phyloP scores from a whole-genome alignment of 2,329 filamentous ascomycete species.

The Polychaeton citri region DNA sequence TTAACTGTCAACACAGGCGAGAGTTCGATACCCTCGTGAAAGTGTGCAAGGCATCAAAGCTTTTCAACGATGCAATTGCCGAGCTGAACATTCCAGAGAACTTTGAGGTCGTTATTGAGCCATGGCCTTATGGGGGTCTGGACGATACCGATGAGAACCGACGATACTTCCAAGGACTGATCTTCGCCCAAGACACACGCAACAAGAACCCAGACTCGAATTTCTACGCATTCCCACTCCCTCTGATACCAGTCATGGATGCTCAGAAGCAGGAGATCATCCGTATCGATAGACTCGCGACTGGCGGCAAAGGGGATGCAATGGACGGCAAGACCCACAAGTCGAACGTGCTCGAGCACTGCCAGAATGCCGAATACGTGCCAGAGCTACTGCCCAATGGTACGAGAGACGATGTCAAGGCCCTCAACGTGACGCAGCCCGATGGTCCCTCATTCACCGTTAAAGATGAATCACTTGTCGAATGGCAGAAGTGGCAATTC shows the following conservation, averaged over 20 bases:
- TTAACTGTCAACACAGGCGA: constrained; percentile 36
- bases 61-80: constrained; percentile 15
- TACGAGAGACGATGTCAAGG: constrained; percentile 39
- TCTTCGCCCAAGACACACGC: constrained; percentile 16
- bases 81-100: constrained; percentile 17
- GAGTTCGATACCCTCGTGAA: constrained; percentile 37
- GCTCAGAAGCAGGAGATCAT: constrained; percentile 14
- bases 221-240: constrained; percentile 20
- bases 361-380: constrained; percentile 32
- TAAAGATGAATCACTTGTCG: constrained; percentile 28
- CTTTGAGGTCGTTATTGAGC: constrained; percentile 18
- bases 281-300: constrained; percentile 19
- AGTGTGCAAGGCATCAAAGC: constrained; percentile 34
- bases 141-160: constrained; percentile 16
- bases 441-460: constrained; percentile 55
- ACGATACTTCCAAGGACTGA: constrained; percentile 18
- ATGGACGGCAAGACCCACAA: constrained; percentile 26
- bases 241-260: constrained; percentile 20
- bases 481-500: constrained; percentile 54
- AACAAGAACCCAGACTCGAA: constrained; percentile 31
- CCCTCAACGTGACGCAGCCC: constrained; percentile 58
- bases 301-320: constrained; percentile 15
- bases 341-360: constrained; percentile 12
- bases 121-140: constrained; percentile 19
- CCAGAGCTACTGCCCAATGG: constrained; percentile 22